These are phyloP conservation scores for Fusarium sacchari DNA, from an alignment of 2,329 filamentous ascomycete species.

Conservation along the genomic window DNA sequence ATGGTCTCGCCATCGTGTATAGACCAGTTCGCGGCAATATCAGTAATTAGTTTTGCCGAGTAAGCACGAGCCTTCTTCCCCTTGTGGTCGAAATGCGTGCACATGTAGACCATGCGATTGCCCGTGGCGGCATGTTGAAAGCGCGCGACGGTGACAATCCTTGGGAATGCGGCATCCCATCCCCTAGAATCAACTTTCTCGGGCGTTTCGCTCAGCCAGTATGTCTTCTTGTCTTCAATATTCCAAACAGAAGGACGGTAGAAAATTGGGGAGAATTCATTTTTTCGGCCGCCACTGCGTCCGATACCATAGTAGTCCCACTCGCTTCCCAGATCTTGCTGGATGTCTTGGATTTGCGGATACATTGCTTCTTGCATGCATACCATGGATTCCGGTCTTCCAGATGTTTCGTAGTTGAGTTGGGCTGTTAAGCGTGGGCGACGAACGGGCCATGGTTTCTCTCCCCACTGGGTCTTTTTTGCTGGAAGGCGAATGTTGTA, in stretches of 20 bases:
- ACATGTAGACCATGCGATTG: conserved; percentile 56
- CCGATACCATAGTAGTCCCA: conserved; percentile 68
- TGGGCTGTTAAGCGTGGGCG: conserved; percentile 62
- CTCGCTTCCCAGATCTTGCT: conserved; percentile 50
- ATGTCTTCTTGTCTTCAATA: conserved; percentile 61
- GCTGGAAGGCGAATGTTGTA: conserved; percentile 74
- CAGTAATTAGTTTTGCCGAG: conserved; percentile 52
- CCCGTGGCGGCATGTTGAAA: conserved; percentile 55
- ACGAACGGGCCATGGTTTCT: conserved; percentile 66
- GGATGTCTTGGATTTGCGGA: conserved; percentile 67
- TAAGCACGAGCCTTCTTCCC: conserved; percentile 54
- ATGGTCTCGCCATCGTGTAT: conserved; percentile 15
- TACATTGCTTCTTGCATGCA: conserved; percentile 75
- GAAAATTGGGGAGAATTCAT: conserved; percentile 77
- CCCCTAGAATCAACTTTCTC: conserved; percentile 64
- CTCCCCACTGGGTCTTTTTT: conserved; percentile 57
- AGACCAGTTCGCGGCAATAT: conserved; percentile 45
- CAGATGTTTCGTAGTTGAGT: conserved; percentile 60
- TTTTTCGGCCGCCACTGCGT: conserved; percentile 67
- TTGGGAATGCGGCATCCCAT: conserved; percentile 60
- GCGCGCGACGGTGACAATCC: conserved; percentile 59
- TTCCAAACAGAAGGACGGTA: conserved; percentile 66
- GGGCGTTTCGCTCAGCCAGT: conserved; percentile 72
- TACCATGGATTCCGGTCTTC: conserved; percentile 61
- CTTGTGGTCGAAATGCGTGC: conserved; percentile 64